Conservation (phyloP, 2,329 filamentous ascomycete species). For the Phialemoniopsis sp. region DNA sequence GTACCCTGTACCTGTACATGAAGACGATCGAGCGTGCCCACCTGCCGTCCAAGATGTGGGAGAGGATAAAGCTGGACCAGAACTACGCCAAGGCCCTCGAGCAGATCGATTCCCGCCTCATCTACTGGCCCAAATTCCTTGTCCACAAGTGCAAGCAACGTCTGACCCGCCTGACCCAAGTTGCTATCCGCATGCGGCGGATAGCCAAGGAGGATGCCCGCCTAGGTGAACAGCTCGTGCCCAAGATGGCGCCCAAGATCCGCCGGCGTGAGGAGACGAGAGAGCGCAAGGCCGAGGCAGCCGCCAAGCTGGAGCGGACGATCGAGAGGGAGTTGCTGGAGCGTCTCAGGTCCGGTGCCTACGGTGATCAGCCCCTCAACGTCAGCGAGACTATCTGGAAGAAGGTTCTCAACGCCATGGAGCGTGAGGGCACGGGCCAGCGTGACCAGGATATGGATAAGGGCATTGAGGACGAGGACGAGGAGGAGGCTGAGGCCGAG, state of each 20-base stretch:
- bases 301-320: constrained; percentile 90
- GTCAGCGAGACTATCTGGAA: constrained; percentile 96
- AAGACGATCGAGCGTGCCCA: constrained; percentile 89
- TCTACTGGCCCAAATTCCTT: constrained; percentile 94
- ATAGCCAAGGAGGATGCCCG: constrained; percentile 86
- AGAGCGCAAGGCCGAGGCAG: constrained; percentile 66
- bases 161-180: constrained; percentile 86
- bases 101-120: constrained; percentile 79
- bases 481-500: constrained; percentile 62
- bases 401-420: constrained; percentile 87
- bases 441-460: constrained; percentile 86
- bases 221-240: constrained; percentile 82
- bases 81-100: constrained; percentile 89
- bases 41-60: constrained; percentile 89
- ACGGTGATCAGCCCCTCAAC: constrained; percentile 91
- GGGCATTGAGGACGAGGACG: constrained; percentile 75
- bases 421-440: constrained; percentile 77
- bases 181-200: constrained; percentile 74
- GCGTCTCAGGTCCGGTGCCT: constrained; percentile 83
- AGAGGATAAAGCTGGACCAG: constrained; percentile 81
- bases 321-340: constrained; percentile 96
- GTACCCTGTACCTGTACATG: constrained; percentile 90
- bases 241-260: constrained; percentile 89
- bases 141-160: constrained; percentile 88
- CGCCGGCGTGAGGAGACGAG: constrained; percentile 69